Evolutionary conservation across 805 yeast genomes (phyloP).

Genomic region (Lachancea sp.): DNA sequence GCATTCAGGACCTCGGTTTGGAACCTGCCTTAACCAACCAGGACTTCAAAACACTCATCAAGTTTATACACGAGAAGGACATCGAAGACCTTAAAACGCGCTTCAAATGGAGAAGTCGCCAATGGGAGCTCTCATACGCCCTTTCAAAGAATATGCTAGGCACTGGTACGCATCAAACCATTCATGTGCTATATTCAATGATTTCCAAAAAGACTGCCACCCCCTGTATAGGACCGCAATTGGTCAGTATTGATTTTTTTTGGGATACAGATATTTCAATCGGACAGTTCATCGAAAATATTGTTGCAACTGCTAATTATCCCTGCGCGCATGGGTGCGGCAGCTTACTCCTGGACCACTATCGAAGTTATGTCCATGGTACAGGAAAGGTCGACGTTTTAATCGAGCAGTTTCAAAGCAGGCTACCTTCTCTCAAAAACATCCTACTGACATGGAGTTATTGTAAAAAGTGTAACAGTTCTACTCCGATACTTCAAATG

Average conservation of each 20-base stretch:
- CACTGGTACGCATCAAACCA: constrained; percentile 69
- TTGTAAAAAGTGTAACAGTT: constrained; percentile 70
- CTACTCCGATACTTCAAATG: constrained; percentile 75
- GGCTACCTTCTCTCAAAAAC: constrained; percentile 54
- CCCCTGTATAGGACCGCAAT: constrained; percentile 88
- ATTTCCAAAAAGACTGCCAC: constrained; percentile 80
- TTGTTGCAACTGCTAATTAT: constrained; percentile 58
- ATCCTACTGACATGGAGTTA: constrained; percentile 85
- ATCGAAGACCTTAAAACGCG: constrained; percentile 29
- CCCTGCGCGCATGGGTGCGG: constrained; percentile 82
- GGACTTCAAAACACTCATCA: constrained; percentile 31
- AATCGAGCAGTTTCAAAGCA: constrained; percentile 54
- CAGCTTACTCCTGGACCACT: constrained; percentile 62
- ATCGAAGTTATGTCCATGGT: constrained; percentile 84
- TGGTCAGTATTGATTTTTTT: constrained; percentile 78
- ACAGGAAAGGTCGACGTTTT: constrained; percentile 72
- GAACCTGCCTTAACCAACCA: constrained; percentile 30
- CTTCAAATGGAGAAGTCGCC: constrained; percentile 38
- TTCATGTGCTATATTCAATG: constrained; percentile 72
- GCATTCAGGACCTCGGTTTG: constrained; percentile 17
- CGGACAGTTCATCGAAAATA: constrained; percentile 82
- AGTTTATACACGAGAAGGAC: constrained; percentile 30
- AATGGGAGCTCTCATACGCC: constrained; percentile 60
- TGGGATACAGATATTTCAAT: constrained; percentile 86
- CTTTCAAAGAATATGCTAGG: constrained; percentile 54